Percentiles rank a stretch among this genome's conserved stretches.
These are phyloP conservation scores for Tuber indicum DNA, from an alignment of 495 filamentous ascomycete genomes.

Conservation along the genomic window DNA sequence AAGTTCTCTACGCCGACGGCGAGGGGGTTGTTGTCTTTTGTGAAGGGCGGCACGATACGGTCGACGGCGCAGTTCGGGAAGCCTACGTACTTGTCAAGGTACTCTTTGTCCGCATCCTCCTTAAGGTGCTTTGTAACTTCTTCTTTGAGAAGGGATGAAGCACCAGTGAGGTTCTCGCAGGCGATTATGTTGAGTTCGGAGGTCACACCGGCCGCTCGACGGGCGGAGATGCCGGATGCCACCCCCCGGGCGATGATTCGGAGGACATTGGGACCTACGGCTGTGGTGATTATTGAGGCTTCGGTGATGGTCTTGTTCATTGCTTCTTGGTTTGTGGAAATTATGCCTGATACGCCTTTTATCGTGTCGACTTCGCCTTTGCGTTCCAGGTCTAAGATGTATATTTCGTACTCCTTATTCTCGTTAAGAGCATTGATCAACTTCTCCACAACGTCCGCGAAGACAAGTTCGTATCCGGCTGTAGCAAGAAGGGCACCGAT, in stretches of 20 bases:
- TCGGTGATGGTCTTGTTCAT: slow-evolving; percentile 76
- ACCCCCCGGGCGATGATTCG: slow-evolving; percentile 92
- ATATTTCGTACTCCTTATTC: slow-evolving; percentile 73
- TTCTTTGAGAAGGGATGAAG: slow-evolving; percentile 50
- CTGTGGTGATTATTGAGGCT: slow-evolving; percentile 88
- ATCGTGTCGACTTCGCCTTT: slow-evolving; percentile 75
- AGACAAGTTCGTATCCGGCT: slow-evolving; percentile 85
- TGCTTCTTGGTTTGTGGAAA: slow-evolving; percentile 69
- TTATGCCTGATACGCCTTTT: slow-evolving; percentile 94
- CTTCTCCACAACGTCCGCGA: slow-evolving; percentile 80
- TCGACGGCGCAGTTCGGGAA: slow-evolving; percentile 98
- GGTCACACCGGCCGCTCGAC: slow-evolving; percentile 59
- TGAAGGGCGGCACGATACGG: slow-evolving; percentile 80
- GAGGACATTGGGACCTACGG: slow-evolving; percentile 91
- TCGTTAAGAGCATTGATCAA: slow-evolving; percentile 71
- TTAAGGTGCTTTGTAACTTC: slow-evolving; percentile 33
- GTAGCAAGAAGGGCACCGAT: slow-evolving; percentile 73
- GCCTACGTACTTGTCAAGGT: slow-evolving; percentile 45
- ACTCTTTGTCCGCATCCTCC: slow-evolving; percentile 41
- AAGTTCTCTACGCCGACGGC: slow-evolving; percentile 96
- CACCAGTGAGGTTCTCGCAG: slow-evolving; percentile 93
- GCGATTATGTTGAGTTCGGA: slow-evolving; percentile 74
- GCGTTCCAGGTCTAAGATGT: slow-evolving; percentile 82
- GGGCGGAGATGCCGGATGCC: slow-evolving; percentile 77
- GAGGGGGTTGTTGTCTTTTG: slow-evolving; percentile 51